Conservation (phyloP, 257 asterid genomes). For the Solanum acaule region DNA sequence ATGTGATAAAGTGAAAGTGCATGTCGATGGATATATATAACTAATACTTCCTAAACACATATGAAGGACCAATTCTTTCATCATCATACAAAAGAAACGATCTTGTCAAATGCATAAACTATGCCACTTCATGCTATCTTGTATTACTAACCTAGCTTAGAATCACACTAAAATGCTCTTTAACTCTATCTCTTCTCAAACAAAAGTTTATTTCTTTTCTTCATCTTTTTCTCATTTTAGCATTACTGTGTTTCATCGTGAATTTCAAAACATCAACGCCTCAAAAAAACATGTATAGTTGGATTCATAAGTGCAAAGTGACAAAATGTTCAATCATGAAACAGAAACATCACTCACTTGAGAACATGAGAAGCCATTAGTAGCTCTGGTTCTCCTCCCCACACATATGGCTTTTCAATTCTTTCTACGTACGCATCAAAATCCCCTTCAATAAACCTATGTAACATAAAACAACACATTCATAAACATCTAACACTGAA, state of each 20-base stretch:
- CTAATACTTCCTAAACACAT: neutral
- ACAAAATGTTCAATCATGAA: neutral
- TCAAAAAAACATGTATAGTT: neutral
- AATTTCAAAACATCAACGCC: neutral
- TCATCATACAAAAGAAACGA: neutral
- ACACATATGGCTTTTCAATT: conserved; percentile 58
- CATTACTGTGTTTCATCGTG: neutral
- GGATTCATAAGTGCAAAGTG: neutral
- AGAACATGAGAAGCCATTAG: conserved; percentile 85
- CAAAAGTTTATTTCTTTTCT: neutral
- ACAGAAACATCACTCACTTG: conserved; percentile 32
- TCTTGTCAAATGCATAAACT: neutral
- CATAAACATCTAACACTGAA: neutral
- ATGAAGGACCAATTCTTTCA: neutral
- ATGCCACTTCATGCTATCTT: neutral
- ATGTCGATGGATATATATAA: neutral
- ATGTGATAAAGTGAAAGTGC: neutral
- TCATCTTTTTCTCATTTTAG: neutral
- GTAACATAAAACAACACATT: neutral
- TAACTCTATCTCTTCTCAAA: neutral
- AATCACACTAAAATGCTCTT: neutral
- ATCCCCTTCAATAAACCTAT: conserved; percentile 72
- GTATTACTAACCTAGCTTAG: neutral
- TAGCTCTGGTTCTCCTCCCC: conserved; percentile 96
- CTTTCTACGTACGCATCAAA: conserved; percentile 68